A percentile compares a stretch with the other conserved stretches of the same genome.
Conservation (phyloP, 371 early-diverging fungal species). For the Aphelidium insulamus region DNA sequence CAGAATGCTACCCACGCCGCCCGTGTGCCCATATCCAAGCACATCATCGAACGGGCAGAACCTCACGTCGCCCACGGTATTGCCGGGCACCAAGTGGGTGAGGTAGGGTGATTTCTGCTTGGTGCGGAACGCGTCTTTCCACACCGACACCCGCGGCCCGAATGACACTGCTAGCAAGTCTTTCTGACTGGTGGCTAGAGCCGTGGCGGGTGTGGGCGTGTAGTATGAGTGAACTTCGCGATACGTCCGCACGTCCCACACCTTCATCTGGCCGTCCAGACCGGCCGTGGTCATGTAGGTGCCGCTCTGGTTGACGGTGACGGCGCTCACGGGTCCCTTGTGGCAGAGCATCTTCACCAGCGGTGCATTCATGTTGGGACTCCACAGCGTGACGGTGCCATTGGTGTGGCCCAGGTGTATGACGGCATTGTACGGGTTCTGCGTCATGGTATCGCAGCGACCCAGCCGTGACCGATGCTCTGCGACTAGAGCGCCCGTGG, state of each 20-base stretch:
- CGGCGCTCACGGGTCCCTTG: slow-evolving; percentile 52
- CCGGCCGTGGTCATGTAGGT: slow-evolving; percentile 84
- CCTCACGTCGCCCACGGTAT: slow-evolving; percentile 24
- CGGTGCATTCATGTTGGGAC: slow-evolving; percentile 58
- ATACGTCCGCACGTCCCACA: slow-evolving; percentile 91
- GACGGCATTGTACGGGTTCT: slow-evolving; percentile 83
- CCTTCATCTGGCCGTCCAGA: slow-evolving; percentile 67
- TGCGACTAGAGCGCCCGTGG: slow-evolving; percentile 73
- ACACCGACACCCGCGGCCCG: slow-evolving; percentile 51
- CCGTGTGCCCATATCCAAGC: slow-evolving; percentile 66
- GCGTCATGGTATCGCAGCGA: slow-evolving; percentile 53
- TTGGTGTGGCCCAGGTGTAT: slow-evolving; percentile 78
- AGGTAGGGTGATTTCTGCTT: slow-evolving; percentile 72
- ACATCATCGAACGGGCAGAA: slow-evolving; percentile 97
- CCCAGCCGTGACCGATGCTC: slow-evolving; percentile 63
- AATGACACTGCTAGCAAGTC: slow-evolving; percentile 66
- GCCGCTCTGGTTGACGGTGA: slow-evolving; percentile 74
- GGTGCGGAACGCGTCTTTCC: slow-evolving; percentile 63
- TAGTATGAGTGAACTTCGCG: slow-evolving; percentile 54
- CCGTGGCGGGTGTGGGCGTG: slow-evolving; percentile 44
- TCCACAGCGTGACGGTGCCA: slow-evolving; percentile 90
- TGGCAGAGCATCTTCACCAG: slow-evolving; percentile 91
- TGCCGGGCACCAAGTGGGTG: slow-evolving; percentile 43
- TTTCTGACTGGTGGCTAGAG: slow-evolving; percentile 58
- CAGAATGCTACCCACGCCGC: slow-evolving; percentile 62